Evolutionary conservation across 73 alveolate genomes (phyloP).

Genomic region (Durusdinium trenchii): DNA sequence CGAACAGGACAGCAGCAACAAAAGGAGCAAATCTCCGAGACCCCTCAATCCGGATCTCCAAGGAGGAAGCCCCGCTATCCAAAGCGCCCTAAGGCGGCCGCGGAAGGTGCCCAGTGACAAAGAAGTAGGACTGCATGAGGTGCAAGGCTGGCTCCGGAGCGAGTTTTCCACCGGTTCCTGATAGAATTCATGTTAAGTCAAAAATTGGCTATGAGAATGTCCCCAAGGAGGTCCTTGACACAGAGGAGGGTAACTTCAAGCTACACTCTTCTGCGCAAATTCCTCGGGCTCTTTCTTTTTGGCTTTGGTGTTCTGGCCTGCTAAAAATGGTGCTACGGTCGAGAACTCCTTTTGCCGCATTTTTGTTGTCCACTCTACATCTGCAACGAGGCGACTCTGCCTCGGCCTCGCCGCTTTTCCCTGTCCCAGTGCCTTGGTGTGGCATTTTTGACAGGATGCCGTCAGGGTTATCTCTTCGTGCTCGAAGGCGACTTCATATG

Average conservation of each 20-base stretch:
- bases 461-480: neutral
- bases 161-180: neutral
- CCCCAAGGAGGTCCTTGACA: neutral
- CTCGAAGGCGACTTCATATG: neutral
- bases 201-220: neutral
- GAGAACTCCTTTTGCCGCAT: neutral
- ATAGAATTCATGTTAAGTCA: no score
- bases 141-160: neutral
- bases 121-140: neutral
- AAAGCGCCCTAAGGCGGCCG: neutral
- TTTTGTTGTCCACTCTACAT: neutral
- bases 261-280: neutral
- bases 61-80: neutral
- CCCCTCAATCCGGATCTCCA: neutral
- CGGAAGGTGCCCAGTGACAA: neutral
- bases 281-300: neutral
- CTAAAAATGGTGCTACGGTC: neutral
- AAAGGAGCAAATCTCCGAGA: neutral
- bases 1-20: no score
- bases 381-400: neutral
- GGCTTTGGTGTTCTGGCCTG: neutral
- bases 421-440: neutral
- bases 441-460: neutral
- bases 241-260: neutral
- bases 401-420: neutral